Evolutionary conservation across 176 grass and related monocot genomes (phyloP).

Genomic region (Triticum timopheevii): DNA sequence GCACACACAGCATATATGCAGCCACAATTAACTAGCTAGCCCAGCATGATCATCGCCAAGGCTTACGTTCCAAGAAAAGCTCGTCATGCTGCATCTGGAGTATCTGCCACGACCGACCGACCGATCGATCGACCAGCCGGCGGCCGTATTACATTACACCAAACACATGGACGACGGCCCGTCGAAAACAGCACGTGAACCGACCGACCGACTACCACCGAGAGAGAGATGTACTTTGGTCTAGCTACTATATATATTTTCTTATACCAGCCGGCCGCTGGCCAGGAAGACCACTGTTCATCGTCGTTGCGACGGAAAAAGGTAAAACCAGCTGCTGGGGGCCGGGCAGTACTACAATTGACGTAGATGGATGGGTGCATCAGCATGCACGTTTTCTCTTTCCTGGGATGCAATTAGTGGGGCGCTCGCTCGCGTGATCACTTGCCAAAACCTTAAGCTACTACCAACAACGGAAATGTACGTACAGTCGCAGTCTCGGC

Average conservation of each 20-base stretch:
- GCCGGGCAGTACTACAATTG: background rate
- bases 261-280: too few relatives aligned
- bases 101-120: background rate
- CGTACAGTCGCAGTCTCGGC: background rate
- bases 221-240: background rate
- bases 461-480: background rate
- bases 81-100: background rate
- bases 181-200: background rate
- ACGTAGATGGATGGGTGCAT: background rate
- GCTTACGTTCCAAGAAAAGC: conserved; percentile 45
- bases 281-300: background rate
- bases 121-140: background rate
- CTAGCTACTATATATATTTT: too few relatives aligned
- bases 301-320: background rate
- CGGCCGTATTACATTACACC: background rate
- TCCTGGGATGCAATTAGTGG: background rate
- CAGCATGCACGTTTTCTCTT: background rate
- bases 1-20: background rate
- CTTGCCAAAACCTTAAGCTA: conserved; percentile 38
- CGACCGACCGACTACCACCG: background rate
- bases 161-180: background rate
- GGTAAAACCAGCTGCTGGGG: conserved; percentile 1
- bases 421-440: background rate
- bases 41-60: background rate
- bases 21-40: background rate